phyloP scores from a whole-genome alignment of 73 alveolate genomes.

The Tetrahymena elliotti region DNA sequence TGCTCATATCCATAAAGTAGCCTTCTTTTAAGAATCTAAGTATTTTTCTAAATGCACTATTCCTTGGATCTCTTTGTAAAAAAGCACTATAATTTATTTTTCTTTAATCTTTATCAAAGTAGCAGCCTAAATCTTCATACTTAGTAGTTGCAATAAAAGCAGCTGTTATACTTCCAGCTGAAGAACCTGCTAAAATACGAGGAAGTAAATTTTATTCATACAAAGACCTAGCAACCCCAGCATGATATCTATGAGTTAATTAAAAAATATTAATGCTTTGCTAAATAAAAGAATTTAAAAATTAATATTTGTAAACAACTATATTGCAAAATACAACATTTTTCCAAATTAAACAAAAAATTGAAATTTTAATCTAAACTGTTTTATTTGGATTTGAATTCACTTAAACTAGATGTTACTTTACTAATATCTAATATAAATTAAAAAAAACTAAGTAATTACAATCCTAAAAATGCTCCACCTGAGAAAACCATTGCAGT shows the following conservation, averaged over 20 bases:
- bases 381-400: too few relatives aligned
- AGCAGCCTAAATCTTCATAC: constrained; percentile 34
- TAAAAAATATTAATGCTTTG: not conserved
- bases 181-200: constrained; percentile 59
- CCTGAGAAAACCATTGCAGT: constrained; percentile 67
- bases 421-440: not conserved
- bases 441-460: not conserved
- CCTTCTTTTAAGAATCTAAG: constrained; percentile 42
- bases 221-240: constrained; percentile 56
- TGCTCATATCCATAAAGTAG: constrained; percentile 32
- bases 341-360: too few relatives aligned
- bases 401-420: not conserved
- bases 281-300: not conserved
- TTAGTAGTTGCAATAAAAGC: constrained; percentile 31
- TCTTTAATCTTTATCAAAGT: not conserved
- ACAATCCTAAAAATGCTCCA: constrained; percentile 66
- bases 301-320: not conserved
- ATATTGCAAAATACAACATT: not conserved
- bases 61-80: not conserved
- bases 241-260: constrained; percentile 26
- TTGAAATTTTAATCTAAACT: too few relatives aligned
- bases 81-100: not conserved
- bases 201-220: constrained; percentile 60
- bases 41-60: constrained; percentile 2
- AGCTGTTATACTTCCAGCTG: constrained; percentile 69